Conservation (phyloP, 2,329 filamentous ascomycete species). For the Colletotrichum tamarilloi region DNA sequence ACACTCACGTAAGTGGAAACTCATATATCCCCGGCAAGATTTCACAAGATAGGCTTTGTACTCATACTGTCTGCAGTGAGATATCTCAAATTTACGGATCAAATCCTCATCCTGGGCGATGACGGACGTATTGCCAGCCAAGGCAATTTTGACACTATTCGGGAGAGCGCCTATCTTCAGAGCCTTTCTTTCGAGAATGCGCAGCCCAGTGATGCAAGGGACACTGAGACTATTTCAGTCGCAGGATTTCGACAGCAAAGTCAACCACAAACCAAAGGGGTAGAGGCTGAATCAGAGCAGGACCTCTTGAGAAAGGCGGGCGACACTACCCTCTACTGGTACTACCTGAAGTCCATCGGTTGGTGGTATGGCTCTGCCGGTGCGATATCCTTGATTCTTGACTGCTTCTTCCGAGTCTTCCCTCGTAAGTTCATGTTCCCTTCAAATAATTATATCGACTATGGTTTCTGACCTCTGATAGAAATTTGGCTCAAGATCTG, state of each 20-base stretch:
- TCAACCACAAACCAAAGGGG: background rate
- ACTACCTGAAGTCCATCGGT: constrained; percentile 26
- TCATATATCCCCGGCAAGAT: constrained; percentile 26
- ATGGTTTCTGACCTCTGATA: background rate
- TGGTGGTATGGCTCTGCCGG: constrained; percentile 23
- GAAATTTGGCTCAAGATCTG: constrained; percentile 35
- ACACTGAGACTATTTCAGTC: background rate
- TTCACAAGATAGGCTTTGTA: background rate
- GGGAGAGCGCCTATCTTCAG: background rate
- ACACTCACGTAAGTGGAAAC: constrained; percentile 42
- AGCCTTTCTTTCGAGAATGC: constrained; percentile 5
- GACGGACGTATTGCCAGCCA: constrained; percentile 1
- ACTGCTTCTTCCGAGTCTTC: constrained; percentile 8
- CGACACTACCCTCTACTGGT: constrained; percentile 20
- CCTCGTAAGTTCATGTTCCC: constrained; percentile 2
- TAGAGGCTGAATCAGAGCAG: background rate
- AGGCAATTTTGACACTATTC: background rate
- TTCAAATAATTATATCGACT: rapidly evolving
- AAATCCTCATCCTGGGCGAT: constrained; percentile 18
- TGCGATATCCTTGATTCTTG: background rate
- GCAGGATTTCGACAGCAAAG: background rate
- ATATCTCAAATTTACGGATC: background rate
- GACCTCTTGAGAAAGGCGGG: constrained; percentile 19
- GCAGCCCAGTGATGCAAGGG: background rate
- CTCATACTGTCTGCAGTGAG: background rate